Percentiles rank a stretch among this genome's conserved stretches.
phyloP scores from a whole-genome alignment of 192 early-diverging fungal genomes.

The Coemansia sp. region DNA sequence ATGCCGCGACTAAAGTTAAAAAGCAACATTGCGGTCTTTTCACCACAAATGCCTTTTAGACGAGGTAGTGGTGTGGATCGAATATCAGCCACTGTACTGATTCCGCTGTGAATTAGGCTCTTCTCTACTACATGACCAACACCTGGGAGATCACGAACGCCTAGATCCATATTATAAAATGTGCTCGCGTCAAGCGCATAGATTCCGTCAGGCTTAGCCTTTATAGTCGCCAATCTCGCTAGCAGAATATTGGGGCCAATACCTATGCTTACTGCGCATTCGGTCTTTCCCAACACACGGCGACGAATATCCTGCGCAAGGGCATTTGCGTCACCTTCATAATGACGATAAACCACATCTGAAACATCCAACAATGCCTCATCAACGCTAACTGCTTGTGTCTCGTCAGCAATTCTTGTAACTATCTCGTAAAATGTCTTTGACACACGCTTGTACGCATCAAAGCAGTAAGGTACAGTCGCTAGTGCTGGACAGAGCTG shows the following conservation, averaged over 20 bases:
- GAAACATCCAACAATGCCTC: slow-evolving; percentile 79
- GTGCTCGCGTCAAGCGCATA: slow-evolving; percentile 20
- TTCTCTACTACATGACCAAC: slow-evolving; percentile 60
- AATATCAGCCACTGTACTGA: slow-evolving; percentile 54
- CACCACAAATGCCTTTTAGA: slow-evolving; percentile 68
- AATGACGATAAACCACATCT: slow-evolving; percentile 17
- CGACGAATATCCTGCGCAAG: slow-evolving; percentile 61
- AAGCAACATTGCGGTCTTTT: slow-evolving; percentile 67
- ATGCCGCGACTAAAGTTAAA: slow-evolving; percentile 73
- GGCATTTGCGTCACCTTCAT: slow-evolving; percentile 3
- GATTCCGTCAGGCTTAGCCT: slow-evolving; percentile 71
- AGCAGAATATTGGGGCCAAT: slow-evolving; percentile 71
- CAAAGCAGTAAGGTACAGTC: slow-evolving; percentile 76
- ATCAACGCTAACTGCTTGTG: slow-evolving; percentile 83
- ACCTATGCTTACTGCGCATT: slow-evolving; percentile 74
- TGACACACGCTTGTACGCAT: slow-evolving; percentile 62
- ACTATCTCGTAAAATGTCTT: slow-evolving; percentile 70
- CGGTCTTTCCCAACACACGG: slow-evolving; percentile 53
- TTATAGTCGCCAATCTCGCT: slow-evolving; percentile 70
- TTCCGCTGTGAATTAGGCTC: slow-evolving; percentile 49
- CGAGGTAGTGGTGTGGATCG: slow-evolving; percentile 30
- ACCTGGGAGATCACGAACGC: slow-evolving; percentile 42
- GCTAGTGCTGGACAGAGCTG: slow-evolving; percentile 62
- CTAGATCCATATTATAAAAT: slow-evolving; percentile 13
- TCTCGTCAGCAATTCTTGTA: slow-evolving; percentile 60